Evolutionary conservation across 2,329 filamentous ascomycete genomes (phyloP).

Genomic region (Chalaropsis ovoidea): DNA sequence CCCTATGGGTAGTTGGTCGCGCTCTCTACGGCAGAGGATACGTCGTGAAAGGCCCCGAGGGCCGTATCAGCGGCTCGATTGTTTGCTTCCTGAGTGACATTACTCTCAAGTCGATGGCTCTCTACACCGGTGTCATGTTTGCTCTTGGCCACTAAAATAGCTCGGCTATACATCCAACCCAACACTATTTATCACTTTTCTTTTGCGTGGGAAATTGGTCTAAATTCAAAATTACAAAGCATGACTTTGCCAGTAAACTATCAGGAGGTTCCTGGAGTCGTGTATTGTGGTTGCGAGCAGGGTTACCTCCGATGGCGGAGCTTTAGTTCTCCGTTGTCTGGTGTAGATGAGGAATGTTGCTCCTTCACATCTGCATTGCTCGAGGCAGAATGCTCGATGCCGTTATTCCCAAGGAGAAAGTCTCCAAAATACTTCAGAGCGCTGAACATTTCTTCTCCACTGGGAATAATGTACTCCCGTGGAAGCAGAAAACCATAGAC

Average conservation of each 20-base stretch:
- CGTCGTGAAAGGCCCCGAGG: constrained; percentile 38
- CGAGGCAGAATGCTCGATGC: constrained; percentile 42
- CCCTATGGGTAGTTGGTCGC: constrained; percentile 44
- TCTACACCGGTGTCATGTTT: constrained; percentile 36
- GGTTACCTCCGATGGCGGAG: background rate
- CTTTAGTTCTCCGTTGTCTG: constrained; percentile 16
- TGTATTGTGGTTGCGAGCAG: background rate
- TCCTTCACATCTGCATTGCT: constrained; percentile 26
- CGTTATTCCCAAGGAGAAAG: constrained; percentile 62
- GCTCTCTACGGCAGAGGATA: constrained; percentile 49
- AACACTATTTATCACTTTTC: too few species aligned
- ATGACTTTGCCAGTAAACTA: background rate
- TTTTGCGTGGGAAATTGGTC: background rate
- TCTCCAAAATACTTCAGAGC: constrained; percentile 76
- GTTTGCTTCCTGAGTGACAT: constrained; percentile 33
- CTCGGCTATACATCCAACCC: too few species aligned
- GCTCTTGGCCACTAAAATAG: constrained; percentile 32
- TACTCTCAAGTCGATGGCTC: constrained; percentile 37
- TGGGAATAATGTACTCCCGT: constrained; percentile 75
- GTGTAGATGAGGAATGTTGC: constrained; percentile 25
- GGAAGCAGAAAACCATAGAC: constrained; percentile 90
- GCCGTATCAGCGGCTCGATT: constrained; percentile 36
- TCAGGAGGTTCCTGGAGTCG: background rate
- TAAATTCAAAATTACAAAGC: background rate
- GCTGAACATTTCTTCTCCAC: constrained; percentile 75